These are phyloP conservation scores for Boletales sp. DNA, from an alignment of 768 basidiomycete species.

Conservation along the genomic window DNA sequence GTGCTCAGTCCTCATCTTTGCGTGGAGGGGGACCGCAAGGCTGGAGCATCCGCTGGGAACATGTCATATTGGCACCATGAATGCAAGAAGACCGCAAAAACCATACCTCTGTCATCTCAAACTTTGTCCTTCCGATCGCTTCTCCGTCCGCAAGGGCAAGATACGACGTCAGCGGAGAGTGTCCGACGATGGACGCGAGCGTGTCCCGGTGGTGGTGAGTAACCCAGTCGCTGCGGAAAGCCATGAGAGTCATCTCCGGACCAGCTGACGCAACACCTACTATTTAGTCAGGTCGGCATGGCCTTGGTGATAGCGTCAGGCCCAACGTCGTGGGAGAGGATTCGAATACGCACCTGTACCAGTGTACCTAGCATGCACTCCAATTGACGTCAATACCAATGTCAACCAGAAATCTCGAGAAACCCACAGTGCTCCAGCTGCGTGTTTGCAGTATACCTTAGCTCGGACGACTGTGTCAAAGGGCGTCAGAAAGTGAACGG, in stretches of 20 bases:
- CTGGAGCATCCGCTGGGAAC: slow-evolving; percentile 79
- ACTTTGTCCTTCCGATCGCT: slow-evolving; percentile 81
- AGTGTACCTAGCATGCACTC: slow-evolving; percentile 94
- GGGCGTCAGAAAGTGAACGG: not conserved
- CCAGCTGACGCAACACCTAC: slow-evolving; percentile 46
- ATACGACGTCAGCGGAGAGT: slow-evolving; percentile 81
- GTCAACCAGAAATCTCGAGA: not conserved
- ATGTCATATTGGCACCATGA: slow-evolving; percentile 23
- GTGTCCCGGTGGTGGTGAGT: slow-evolving; percentile 98
- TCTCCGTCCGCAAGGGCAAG: slow-evolving; percentile 94
- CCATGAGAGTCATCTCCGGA: slow-evolving; percentile 9
- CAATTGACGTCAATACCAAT: slow-evolving; percentile 9
- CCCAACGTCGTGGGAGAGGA: not conserved
- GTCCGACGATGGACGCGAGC: slow-evolving; percentile 88
- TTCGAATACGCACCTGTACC: slow-evolving; percentile 71
- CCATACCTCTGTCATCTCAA: slow-evolving; percentile 92
- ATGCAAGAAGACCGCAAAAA: not conserved
- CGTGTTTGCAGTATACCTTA: slow-evolving; percentile 94
- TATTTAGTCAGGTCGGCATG: slow-evolving; percentile 97
- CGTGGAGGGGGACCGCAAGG: slow-evolving; percentile 90
- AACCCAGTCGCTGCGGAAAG: slow-evolving; percentile 78
- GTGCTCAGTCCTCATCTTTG: slow-evolving; percentile 72
- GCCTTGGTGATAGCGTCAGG: slow-evolving; percentile 42
- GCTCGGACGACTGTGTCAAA: slow-evolving; percentile 70
- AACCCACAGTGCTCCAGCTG: slow-evolving; percentile 89